These are phyloP conservation scores for Fusarium sarcochroum DNA, from an alignment of 2,329 filamentous ascomycete species.

Conservation along the genomic window DNA sequence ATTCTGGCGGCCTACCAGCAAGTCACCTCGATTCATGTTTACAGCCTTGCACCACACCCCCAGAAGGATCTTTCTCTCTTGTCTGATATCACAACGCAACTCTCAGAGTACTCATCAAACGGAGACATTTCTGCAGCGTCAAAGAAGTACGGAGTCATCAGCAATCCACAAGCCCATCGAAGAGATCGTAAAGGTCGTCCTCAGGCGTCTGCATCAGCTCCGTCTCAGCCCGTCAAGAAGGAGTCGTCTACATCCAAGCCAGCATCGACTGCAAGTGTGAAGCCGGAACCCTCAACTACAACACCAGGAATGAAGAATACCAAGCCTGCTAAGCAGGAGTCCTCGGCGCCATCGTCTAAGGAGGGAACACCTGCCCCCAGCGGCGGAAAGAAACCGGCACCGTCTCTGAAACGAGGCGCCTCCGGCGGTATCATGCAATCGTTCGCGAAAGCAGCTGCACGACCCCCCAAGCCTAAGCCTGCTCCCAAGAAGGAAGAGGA, in stretches of 20 bases:
- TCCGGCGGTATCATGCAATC: constrained; percentile 80
- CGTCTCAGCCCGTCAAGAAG: constrained; percentile 44
- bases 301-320: constrained; percentile 20
- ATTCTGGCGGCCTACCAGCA: constrained; percentile 76
- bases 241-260: constrained; percentile 31
- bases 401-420: constrained; percentile 68
- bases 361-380: constrained; percentile 48
- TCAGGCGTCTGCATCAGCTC: constrained; percentile 45
- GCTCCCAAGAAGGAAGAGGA: constrained; percentile 54
- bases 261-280: constrained; percentile 43
- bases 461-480: constrained; percentile 65
- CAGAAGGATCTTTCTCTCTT: constrained; percentile 79
- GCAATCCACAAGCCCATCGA: constrained; percentile 75
- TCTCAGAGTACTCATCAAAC: constrained; percentile 66
- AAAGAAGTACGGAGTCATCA: constrained; percentile 79
- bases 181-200: constrained; percentile 59
- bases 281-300: constrained; percentile 33
- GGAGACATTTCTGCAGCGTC: constrained; percentile 72
- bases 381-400: constrained; percentile 52
- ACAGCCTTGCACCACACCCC: constrained; percentile 82
- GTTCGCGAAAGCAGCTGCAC: constrained; percentile 74
- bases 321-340: constrained; percentile 52
- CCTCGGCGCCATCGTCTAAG: constrained; percentile 41
- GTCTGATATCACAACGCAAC: constrained; percentile 76
- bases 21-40: constrained; percentile 87